Conservation (phyloP, 352 stramenopile genomes). For the Globisporangium nodosum region DNA sequence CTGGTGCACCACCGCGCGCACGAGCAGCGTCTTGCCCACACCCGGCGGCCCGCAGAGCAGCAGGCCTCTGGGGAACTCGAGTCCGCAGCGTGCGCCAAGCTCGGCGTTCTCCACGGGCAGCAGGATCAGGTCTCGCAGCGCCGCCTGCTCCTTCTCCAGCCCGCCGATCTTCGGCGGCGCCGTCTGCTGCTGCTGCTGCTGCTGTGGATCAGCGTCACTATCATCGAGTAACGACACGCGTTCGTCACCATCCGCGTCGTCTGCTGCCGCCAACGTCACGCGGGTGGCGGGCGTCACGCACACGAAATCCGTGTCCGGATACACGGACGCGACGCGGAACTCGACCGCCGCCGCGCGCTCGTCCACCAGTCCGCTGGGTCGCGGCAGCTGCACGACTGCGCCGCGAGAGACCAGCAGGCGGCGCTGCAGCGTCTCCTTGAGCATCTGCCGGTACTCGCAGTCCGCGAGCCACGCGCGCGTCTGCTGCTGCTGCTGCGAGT, state of each 20-base stretch:
- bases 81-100: slow-evolving; percentile 19
- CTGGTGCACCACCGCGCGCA: slow-evolving; percentile 57
- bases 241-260: neutral
- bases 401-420: slow-evolving; percentile 34
- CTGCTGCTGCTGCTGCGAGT: neutral
- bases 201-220: neutral
- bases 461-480: slow-evolving; percentile 15
- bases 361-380: slow-evolving; percentile 16
- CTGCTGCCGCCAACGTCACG: slow-evolving; percentile 32
- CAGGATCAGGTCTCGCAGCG: slow-evolving; percentile 67
- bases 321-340: slow-evolving; percentile 47
- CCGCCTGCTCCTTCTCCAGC: slow-evolving; percentile 52
- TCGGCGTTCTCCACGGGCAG: slow-evolving; percentile 37
- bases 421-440: slow-evolving; percentile 52
- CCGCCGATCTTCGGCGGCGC: slow-evolving; percentile 38
- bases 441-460: slow-evolving; percentile 33
- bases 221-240: neutral
- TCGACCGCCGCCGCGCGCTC: slow-evolving; percentile 5
- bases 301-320: slow-evolving; percentile 27
- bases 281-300: slow-evolving; percentile 38
- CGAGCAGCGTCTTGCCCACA: slow-evolving; percentile 78
- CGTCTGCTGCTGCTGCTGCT: neutral
- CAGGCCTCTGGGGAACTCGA: slow-evolving; percentile 70
- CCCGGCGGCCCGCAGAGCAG: slow-evolving; percentile 71
- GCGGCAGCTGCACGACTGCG: slow-evolving; percentile 36